These are phyloP conservation scores for Talaromyces funiculosus DNA, from an alignment of 2,329 filamentous ascomycete species.

Conservation along the genomic window DNA sequence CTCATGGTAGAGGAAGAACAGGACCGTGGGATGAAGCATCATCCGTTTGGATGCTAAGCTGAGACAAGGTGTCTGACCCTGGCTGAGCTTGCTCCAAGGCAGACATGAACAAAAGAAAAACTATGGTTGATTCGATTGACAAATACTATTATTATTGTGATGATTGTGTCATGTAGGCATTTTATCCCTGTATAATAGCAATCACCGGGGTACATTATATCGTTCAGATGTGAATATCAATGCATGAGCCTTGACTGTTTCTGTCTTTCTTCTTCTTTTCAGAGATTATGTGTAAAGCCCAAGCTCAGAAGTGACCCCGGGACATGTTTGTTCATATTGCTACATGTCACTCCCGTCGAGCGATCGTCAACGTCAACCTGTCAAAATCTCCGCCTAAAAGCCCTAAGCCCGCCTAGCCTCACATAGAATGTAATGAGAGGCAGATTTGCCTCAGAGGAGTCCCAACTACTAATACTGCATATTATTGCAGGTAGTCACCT, in stretches of 20 bases:
- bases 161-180: not conserved
- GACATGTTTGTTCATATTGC: too few species aligned
- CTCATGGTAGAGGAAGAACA: slow-evolving; percentile 2
- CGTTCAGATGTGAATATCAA: not conserved
- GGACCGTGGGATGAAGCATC: not conserved
- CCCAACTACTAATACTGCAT: not conserved
- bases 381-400: too few species aligned
- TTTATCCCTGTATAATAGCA: not conserved
- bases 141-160: not conserved
- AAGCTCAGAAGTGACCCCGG: not conserved
- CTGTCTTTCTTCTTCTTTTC: too few species aligned
- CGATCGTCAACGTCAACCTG: not conserved
- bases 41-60: not conserved
- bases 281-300: not conserved
- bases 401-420: too few species aligned
- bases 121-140: not conserved
- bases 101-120: not conserved
- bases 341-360: not conserved
- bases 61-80: too few species aligned
- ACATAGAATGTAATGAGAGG: not conserved
- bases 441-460: not conserved
- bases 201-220: not conserved
- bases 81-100: not conserved
- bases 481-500: not conserved
- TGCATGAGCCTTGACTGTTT: not conserved